These are phyloP conservation scores for Nakataea oryzae DNA, from an alignment of 2,329 filamentous ascomycete species.

Conservation along the genomic window DNA sequence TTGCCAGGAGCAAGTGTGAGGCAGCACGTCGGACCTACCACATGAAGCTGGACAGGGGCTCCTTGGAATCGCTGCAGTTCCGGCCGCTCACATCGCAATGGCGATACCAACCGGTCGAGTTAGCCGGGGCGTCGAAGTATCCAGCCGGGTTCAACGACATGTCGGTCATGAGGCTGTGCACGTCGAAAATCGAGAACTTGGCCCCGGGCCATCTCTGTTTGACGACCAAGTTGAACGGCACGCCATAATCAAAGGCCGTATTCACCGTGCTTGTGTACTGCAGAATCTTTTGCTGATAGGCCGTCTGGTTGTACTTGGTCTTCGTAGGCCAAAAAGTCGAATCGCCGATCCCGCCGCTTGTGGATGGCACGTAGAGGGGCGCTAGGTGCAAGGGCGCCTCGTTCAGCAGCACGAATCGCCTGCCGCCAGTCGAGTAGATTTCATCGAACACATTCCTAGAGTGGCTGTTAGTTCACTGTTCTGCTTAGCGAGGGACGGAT, in stretches of 20 bases:
- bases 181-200: conserved; percentile 56
- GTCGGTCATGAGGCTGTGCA: conserved; percentile 53
- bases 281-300: conserved; percentile 34
- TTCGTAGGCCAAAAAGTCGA: conserved; percentile 36
- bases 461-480: background rate
- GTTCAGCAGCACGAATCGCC: conserved; percentile 66
- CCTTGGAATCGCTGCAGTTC: conserved; percentile 25
- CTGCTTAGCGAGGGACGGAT: background rate
- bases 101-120: conserved; percentile 48
- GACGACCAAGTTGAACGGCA: conserved; percentile 31
- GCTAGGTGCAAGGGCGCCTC: conserved; percentile 54
- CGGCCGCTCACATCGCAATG: conserved; percentile 31
- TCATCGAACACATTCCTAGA: conserved; percentile 32
- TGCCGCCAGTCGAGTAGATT: conserved; percentile 55
- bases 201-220: conserved; percentile 44
- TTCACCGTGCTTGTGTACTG: conserved; percentile 41
- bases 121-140: conserved; percentile 54
- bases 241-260: conserved; percentile 36
- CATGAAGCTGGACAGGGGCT: conserved; percentile 48
- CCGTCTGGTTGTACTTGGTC: conserved; percentile 32
- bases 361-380: conserved; percentile 50
- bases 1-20: background rate
- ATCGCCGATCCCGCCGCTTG: conserved; percentile 27
- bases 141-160: conserved; percentile 48
- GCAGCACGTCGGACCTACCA: conserved; percentile 36